Evolutionary conservation across 1,284 basidiomycete genomes (phyloP), one percentile per base, ranked within the genome.

Genomic region (Tylopilus sp.): DNA sequence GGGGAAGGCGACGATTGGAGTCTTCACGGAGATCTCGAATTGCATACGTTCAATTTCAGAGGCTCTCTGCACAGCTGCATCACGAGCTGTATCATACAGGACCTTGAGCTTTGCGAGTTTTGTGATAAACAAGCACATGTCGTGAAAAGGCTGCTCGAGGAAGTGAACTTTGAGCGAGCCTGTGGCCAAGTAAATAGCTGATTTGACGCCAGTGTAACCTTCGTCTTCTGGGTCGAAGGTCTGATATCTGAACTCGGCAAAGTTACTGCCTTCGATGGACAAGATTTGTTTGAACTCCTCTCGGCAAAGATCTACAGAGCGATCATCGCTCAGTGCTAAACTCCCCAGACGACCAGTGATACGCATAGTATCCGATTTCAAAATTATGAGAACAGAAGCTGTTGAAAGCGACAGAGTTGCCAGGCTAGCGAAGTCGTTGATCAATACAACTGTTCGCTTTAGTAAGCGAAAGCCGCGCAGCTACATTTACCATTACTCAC

Each of bases 201-300:
- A 94, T 68, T 94, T 94, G 71, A 95, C 81, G 33, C 92, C 92
- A 2, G 79, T 77, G 67, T 91, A 90, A 1, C 77, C 75, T 30
- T 80, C 73, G 46, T 80, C 79, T 20, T 75, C 68, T 14, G 88
- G 80, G 67, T 95, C 90, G 69, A 85, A 95, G 0, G 94, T 99
- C 70, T 97, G 88, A 69, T 99, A 98, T 48, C 81, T 83, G 72
- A 99, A 94, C 67, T 97, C 91, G 21, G 94, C 95, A 42, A 99
- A 83, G 67, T 99, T 91, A 60, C 93, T 83, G 34, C 94, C 96
- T 64, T 99, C 92, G 50, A 99, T 99, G 28, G 92, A 90, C 49
- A 99, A 72, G 9, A 99, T 78, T 61, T 93, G 82, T 62, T 91
- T 90, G 75, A 95, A 96, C 49, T 85, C 80, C 1, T 81, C 76